Evolutionary conservation across 139 green algal genomes (phyloP).

Genomic region (Chlamydomonas incerta): DNA sequence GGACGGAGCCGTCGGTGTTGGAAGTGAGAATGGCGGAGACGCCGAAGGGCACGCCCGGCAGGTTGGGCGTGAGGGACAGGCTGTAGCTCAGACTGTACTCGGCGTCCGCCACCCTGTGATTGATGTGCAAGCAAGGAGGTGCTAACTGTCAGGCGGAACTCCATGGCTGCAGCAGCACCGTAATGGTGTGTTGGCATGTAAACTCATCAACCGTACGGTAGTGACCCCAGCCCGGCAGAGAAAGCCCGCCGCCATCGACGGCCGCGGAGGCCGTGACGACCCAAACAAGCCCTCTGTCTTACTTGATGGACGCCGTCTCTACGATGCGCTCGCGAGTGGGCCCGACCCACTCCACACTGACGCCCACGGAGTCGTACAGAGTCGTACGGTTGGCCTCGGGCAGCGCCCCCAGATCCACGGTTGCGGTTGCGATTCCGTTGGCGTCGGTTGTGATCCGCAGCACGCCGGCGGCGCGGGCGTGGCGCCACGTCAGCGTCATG

Average conservation of each 20-base stretch:
- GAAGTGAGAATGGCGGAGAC: slow-evolving; percentile 39
- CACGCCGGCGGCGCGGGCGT: slow-evolving; percentile 23
- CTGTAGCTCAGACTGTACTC: neutral
- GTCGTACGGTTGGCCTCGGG: slow-evolving; percentile 27
- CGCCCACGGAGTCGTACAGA: slow-evolving; percentile 14
- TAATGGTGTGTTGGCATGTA: too few species aligned
- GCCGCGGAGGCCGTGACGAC: too few species aligned
- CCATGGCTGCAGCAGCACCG: too few species aligned
- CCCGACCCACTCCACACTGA: slow-evolving; percentile 58
- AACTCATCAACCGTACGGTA: too few species aligned
- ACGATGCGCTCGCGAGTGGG: slow-evolving; percentile 57
- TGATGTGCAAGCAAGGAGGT: too few species aligned
- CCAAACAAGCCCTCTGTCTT: too few species aligned
- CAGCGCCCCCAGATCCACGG: slow-evolving; percentile 43
- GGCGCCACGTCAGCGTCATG: slow-evolving; percentile 46
- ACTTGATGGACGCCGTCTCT: slow-evolving; percentile 31
- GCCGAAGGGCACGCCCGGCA: slow-evolving; percentile 49
- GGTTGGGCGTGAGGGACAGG: slow-evolving; percentile 37
- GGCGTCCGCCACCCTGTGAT: slow-evolving; percentile 42
- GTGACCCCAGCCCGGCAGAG: too few species aligned
- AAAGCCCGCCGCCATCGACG: too few species aligned
- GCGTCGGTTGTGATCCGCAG: slow-evolving; percentile 27
- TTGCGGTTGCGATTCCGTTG: slow-evolving; percentile 4
- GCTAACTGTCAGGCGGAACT: too few species aligned
- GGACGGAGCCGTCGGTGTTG: slow-evolving; percentile 42